phyloP scores from a whole-genome alignment of 164 flowering plant genomes.

The Chimonanthus salicifolius region DNA sequence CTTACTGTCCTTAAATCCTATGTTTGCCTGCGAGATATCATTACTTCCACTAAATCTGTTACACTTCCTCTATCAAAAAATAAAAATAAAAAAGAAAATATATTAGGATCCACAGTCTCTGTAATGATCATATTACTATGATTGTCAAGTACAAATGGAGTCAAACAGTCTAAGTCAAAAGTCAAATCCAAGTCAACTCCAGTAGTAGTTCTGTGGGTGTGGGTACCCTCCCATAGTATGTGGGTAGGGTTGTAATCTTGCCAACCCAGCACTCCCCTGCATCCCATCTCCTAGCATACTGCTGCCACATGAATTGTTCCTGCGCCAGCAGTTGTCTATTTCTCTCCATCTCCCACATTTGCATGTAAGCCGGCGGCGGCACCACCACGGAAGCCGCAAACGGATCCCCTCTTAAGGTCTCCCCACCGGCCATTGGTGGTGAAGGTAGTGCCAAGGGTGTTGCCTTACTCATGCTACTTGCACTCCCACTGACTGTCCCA shows the following conservation, averaged over 20 bases:
- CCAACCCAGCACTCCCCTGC: slow-evolving; percentile 45
- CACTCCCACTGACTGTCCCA: slow-evolving; percentile 21
- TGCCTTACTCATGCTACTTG: slow-evolving; percentile 39
- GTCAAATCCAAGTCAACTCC: background rate
- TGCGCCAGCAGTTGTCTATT: slow-evolving; percentile 60
- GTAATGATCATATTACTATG: background rate
- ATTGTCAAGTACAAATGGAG: no score
- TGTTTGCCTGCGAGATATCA: no score
- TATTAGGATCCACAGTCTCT: no score
- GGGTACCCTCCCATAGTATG: background rate
- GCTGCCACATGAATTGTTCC: slow-evolving; percentile 87
- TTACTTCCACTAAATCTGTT: no score
- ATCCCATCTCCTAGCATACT: slow-evolving; percentile 64
- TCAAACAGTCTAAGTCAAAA: background rate
- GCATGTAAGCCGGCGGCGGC: slow-evolving; percentile 77
- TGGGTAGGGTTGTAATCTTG: background rate
- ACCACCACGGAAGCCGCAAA: slow-evolving; percentile 38
- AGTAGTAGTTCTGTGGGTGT: background rate
- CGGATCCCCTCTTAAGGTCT: slow-evolving; percentile 25
- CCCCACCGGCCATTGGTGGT: background rate
- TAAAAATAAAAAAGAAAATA: no score
- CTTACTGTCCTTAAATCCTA: no score
- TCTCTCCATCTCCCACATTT: slow-evolving; percentile 86
- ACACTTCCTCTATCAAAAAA: background rate
- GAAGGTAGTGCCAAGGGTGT: no score